Percentiles rank a stretch among this genome's conserved stretches.
Conservation (phyloP, 2,329 filamentous ascomycete species). For the Juglanconis juglandina region DNA sequence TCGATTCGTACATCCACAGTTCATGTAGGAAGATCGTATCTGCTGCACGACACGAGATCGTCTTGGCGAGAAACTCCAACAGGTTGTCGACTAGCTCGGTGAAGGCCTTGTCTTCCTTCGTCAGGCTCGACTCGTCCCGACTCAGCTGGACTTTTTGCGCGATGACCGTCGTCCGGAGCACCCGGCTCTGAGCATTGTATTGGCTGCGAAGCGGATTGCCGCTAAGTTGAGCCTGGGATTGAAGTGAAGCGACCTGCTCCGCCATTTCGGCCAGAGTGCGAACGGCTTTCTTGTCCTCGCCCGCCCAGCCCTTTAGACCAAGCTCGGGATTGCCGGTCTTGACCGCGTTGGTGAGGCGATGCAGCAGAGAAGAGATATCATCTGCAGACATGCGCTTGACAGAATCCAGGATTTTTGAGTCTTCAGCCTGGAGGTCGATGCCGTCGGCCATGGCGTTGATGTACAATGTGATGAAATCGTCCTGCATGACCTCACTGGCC, state of each 20-base stretch:
- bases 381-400: constrained; percentile 60
- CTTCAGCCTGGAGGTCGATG: constrained; percentile 44
- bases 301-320: constrained; percentile 32
- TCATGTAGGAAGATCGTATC: constrained; percentile 62
- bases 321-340: constrained; percentile 35
- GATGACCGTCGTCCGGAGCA: constrained; percentile 72
- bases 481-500: constrained; percentile 33
- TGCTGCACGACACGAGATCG: constrained; percentile 34
- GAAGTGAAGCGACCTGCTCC: constrained; percentile 44
- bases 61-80: constrained; percentile 43
- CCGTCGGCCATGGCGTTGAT: constrained; percentile 57
- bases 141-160: constrained; percentile 79
- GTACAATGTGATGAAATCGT: constrained; percentile 55
- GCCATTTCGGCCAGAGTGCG: constrained; percentile 32
- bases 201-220: constrained; percentile 64
- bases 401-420: constrained; percentile 52
- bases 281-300: constrained; percentile 20
- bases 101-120: constrained; percentile 67
- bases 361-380: constrained; percentile 40
- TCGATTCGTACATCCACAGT: constrained; percentile 71
- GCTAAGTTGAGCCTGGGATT: constrained; percentile 40
- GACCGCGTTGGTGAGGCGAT: constrained; percentile 37
- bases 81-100: constrained; percentile 61
- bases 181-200: constrained; percentile 68
- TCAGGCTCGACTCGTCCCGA: constrained; percentile 68